phyloP scores from a whole-genome alignment of 257 asterid species.

The Nicotiana knightiana region DNA sequence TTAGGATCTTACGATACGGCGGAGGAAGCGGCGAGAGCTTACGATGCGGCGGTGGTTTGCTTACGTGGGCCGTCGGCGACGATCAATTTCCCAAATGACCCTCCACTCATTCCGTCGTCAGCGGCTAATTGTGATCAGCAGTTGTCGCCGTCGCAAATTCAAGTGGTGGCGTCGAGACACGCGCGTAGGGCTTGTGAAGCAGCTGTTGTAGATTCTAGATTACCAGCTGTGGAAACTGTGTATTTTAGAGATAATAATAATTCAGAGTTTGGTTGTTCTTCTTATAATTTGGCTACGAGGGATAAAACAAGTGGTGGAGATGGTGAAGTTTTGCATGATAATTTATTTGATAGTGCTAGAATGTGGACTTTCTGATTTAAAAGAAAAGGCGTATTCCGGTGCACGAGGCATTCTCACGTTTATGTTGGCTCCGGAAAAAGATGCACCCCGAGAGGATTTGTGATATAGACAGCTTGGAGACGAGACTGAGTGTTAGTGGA shows the following conservation, averaged over 20 bases:
- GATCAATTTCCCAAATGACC: conserved; percentile 55
- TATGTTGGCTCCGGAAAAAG: too few relatives aligned
- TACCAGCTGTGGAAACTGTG: background rate
- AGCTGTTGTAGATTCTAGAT: background rate
- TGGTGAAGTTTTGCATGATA: background rate
- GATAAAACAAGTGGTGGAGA: background rate
- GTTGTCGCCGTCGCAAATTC: conserved; percentile 53
- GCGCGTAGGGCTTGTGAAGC: conserved; percentile 26
- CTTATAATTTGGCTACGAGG: background rate
- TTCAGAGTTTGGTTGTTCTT: background rate
- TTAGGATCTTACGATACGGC: conserved; percentile 71
- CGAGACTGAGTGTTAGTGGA: too few relatives aligned
- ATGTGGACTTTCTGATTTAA: background rate
- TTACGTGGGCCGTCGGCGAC: conserved; percentile 54
- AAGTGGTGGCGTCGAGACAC: conserved; percentile 54
- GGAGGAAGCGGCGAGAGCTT: conserved; percentile 72
- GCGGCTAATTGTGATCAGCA: conserved; percentile 7
- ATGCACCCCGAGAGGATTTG: too few relatives aligned
- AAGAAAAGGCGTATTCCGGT: too few relatives aligned
- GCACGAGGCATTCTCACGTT: too few relatives aligned
- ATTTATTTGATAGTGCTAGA: background rate
- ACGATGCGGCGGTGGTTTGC: conserved; percentile 66
- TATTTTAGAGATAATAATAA: background rate
- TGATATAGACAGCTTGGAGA: too few relatives aligned
- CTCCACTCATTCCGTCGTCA: conserved; percentile 29